These are phyloP conservation scores for Euphrasia confusa DNA, from an alignment of 257 asterid species.

Conservation along the genomic window DNA sequence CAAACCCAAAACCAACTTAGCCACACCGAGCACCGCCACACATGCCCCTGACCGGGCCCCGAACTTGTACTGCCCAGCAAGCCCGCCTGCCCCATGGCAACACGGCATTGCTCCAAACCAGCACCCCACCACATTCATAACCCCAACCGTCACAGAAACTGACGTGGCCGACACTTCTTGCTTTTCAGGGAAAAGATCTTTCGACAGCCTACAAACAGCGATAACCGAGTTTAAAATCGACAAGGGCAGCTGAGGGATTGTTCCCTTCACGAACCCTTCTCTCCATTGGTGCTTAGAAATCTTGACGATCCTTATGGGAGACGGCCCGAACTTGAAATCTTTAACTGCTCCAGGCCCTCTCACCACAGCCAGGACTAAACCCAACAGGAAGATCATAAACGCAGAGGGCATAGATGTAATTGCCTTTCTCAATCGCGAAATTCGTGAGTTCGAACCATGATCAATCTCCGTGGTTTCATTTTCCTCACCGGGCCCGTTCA, in stretches of 20 bases:
- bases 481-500: conserved; percentile 54
- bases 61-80: conserved; percentile 78
- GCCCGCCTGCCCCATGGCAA: conserved; percentile 88
- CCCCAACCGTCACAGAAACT: conserved; percentile 60
- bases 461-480: conserved; percentile 21
- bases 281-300: conserved; percentile 65
- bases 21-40: conserved; percentile 69
- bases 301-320: conserved; percentile 34
- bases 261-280: conserved; percentile 70
- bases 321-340: conserved; percentile 62
- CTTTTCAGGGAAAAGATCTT: conserved; percentile 65
- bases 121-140: conserved; percentile 71
- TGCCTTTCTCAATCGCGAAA: conserved; percentile 26
- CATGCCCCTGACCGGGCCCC: conserved; percentile 80
- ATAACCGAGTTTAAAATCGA: conserved; percentile 71
- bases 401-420: conserved; percentile 63
- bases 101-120: conserved; percentile 88
- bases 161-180: conserved; percentile 60
- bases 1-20: conserved; percentile 54
- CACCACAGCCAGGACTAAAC: conserved; percentile 47
- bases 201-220: conserved; percentile 71
- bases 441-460: not conserved
- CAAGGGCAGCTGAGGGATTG: conserved; percentile 68
- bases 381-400: conserved; percentile 47
- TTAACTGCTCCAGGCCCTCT: conserved; percentile 60